These are phyloP conservation scores for Wickerhamiella vanderwaltii DNA, from an alignment of 805 yeast species.

Conservation along the genomic window DNA sequence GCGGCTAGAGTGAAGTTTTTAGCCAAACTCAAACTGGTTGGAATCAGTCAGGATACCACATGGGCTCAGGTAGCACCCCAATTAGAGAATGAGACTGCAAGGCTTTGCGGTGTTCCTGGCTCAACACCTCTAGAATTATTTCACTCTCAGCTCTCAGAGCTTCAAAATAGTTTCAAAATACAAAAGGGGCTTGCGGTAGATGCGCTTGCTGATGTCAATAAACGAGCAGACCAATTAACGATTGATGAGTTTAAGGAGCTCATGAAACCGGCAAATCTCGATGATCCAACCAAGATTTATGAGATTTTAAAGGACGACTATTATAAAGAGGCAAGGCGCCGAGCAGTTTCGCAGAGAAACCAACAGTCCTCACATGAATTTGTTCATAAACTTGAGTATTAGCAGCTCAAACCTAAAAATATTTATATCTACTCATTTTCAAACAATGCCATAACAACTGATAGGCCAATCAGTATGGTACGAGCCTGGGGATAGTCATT, in stretches of 20 bases:
- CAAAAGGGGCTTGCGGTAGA: background rate
- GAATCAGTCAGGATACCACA: background rate
- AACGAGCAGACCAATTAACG: background rate
- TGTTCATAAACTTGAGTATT: no score
- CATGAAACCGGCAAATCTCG: background rate
- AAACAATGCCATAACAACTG: conserved; percentile 59
- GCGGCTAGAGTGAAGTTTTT: conserved; percentile 11
- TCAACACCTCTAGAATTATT: conserved; percentile 13
- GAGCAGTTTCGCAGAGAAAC: no score
- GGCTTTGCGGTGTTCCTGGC: conserved; percentile 2
- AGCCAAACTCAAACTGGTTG: conserved; percentile 1
- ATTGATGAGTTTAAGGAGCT: background rate
- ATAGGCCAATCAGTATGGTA: conserved; percentile 58
- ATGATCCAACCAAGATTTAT: background rate
- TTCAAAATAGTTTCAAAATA: background rate
- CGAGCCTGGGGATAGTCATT: conserved; percentile 82
- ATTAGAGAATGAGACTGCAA: background rate
- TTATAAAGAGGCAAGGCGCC: background rate
- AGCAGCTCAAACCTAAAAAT: no score
- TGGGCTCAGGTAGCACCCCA: conserved; percentile 7
- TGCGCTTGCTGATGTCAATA: background rate
- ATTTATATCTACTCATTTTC: conserved; percentile 40
- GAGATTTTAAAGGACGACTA: background rate
- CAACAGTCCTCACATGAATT: no score
- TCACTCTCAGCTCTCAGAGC: background rate